Evolutionary conservation across 345 rosid species (phyloP), one percentile per base, ranked within the genome.

Genomic region (Acer yangbiense): DNA sequence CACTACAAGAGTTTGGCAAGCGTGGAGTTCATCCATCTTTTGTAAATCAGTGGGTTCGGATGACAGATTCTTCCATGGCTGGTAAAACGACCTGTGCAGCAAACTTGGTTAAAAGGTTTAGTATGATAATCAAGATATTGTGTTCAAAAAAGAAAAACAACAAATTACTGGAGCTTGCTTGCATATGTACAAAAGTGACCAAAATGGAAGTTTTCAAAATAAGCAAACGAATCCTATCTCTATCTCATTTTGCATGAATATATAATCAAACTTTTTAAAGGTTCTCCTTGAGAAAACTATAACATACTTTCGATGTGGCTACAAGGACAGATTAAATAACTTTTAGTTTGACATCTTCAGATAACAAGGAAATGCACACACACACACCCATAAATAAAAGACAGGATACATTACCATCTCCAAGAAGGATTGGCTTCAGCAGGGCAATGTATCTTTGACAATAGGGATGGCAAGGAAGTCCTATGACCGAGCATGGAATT

Each of bases 371-470:
- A 71, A 29, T 14, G 10, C 63, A 65, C 6, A 13, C 63, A 65
- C 6, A 13, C 35, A 46, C 9, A 54, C 12, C 7, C 66, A 11
- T 46, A 72, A 9, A 41, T 17, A 6, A 74, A 44, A 62, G 61
- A 46, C 1, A 25, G 57, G 63, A 73, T 27, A 4, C 55, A 68
- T 83, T 93, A 93, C 99, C 99, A 93, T 92, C 93, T 92, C 99
- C 98, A 93, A 72, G 80, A 77, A 35, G 93, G 92, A 82, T 83
- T 82, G 2, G 88, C 90, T 86, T 95, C 99, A 39, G 91, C 71
- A 44, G 98, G 96, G 72, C 84, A 81, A 65, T 85, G 69, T 39
- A 95, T 86, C 83, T 74, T 89, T 6, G 88, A 83, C 62, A 85
- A 84, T 29, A 89, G 64, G 11, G 89, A 80, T 66, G 66, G 46